Conservation (phyloP, 495 filamentous ascomycete species). For the Hyaloscypha finlandica region DNA sequence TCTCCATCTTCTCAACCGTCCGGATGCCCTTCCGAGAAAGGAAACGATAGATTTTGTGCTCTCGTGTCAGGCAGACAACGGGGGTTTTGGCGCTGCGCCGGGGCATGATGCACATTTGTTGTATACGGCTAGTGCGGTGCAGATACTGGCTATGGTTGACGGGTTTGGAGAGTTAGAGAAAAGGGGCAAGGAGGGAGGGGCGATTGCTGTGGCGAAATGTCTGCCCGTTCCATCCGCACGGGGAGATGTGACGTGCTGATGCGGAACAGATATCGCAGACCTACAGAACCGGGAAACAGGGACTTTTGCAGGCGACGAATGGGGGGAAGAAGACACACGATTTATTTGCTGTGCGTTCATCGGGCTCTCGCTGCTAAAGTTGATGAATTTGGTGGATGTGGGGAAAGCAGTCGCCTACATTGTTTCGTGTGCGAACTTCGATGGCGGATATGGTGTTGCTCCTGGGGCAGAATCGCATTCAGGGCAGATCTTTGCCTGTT, state of each 20-base stretch:
- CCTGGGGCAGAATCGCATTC: slow-evolving; percentile 92
- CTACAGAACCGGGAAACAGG: slow-evolving; percentile 81
- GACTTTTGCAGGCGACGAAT: slow-evolving; percentile 89
- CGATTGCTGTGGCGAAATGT: slow-evolving; percentile 56
- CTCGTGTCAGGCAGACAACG: slow-evolving; percentile 82
- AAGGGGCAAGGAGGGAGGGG: slow-evolving; percentile 69
- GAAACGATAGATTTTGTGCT: slow-evolving; percentile 89
- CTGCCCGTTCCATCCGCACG: slow-evolving; percentile 20
- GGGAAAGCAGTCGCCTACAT: slow-evolving; percentile 77
- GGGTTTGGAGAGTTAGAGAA: slow-evolving; percentile 82
- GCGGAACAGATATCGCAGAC: slow-evolving; percentile 68
- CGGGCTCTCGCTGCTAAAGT: slow-evolving; percentile 76
- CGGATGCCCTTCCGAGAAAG: slow-evolving; percentile 76
- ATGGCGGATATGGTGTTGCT: slow-evolving; percentile 86
- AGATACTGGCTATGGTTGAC: slow-evolving; percentile 83
- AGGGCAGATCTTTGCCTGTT: slow-evolving; percentile 91
- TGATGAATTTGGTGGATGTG: slow-evolving; percentile 72
- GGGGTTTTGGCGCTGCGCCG: slow-evolving; percentile 91
- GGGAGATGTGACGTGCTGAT: slow-evolving; percentile 16
- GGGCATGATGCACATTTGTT: slow-evolving; percentile 95
- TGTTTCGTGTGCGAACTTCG: slow-evolving; percentile 81
- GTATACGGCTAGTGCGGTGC: slow-evolving; percentile 89
- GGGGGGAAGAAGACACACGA: slow-evolving; percentile 93
- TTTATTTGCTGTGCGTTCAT: slow-evolving; percentile 90
- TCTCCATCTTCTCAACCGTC: slow-evolving; percentile 78